A percentile compares a stretch with the other conserved stretches of the same genome.
Evolutionary conservation across 2,329 filamentous ascomycete species (phyloP).

Genomic region (Aspergillus japonicus): DNA sequence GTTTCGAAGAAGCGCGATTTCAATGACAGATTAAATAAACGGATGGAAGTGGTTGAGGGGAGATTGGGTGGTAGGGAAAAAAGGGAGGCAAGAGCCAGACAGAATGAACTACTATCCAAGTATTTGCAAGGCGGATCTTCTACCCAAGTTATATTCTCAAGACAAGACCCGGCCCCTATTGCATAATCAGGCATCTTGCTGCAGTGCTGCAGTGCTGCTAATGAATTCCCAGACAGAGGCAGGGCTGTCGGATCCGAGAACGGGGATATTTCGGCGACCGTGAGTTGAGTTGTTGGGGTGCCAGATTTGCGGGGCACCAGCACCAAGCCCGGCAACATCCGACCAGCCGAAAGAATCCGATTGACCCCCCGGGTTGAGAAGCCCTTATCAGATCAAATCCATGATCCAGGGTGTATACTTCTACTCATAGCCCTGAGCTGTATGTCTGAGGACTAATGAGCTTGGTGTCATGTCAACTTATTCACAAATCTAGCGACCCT

Average conservation of each 20-base stretch:
- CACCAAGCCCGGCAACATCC: neutral
- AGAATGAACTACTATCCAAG: neutral
- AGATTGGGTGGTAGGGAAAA: neutral
- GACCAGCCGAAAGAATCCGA: neutral
- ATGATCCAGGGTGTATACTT: too few species aligned
- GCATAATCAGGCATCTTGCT: neutral
- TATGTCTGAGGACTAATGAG: too few species aligned
- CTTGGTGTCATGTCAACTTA: too few species aligned
- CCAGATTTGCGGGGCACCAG: neutral
- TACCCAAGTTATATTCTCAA: too few species aligned
- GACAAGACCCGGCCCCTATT: neutral
- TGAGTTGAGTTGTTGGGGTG: neutral
- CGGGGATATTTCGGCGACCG: neutral
- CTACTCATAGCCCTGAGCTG: too few species aligned
- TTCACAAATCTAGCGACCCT: too few species aligned
- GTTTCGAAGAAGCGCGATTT: neutral
- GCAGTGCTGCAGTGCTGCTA: too few species aligned
- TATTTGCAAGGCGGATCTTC: too few species aligned
- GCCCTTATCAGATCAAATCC: neutral
- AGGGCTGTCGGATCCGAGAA: neutral
- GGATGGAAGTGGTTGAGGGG: neutral
- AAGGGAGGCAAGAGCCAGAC: neutral
- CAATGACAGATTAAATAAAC: too few species aligned
- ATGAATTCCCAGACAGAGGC: neutral
- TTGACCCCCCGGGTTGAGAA: too few species aligned